Base-by-base conservation (phyloP, 2,329 filamentous ascomycete species). In the Lachnum nothofagi region DNA sequence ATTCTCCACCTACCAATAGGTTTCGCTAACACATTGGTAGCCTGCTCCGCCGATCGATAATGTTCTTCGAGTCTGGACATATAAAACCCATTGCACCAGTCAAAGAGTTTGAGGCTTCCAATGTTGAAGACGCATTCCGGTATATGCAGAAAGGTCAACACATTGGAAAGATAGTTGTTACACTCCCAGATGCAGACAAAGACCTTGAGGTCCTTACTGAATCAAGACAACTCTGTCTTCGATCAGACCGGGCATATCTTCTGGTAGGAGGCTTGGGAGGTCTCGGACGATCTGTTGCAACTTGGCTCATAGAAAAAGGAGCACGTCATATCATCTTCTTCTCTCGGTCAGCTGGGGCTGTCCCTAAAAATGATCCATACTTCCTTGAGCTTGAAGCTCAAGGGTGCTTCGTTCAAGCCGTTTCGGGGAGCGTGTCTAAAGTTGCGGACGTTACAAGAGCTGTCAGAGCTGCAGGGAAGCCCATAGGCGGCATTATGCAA, bases 261-360 rank as follows among this genome's bases (percentile, higher is more conserved):
- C 45, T 72, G 0, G 55, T 63, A 2, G 70, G 70, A n/a, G 70
- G 69, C 2, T 57, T 70, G 17, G 70, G 70, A 17, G 69, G 68
- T 6, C 44, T 72, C 0, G 69, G 69, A 4, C 60, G 62, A 20
- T 42, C 55, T 1, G 51, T 72, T 0, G 60, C 67, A 2, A 56
- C 46, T 1, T 70, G 66, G 64, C 60, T 72, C 54, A 62, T 63
- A 5, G 54, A 63, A 19, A 56, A 58, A 4, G 68, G 68, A 1
- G 69, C 68, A 4, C 57, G 60, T 0, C 53, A 68, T 40, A 33
- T 72, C 1, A 58, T 68, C 2, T 64, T 67, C 24, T 52, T 71
- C 1, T 70, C 67, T 4, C 57, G 68, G 8, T 34, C 31, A 34
- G 31, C 31, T 5, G 31, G 31, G 5, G 24, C 31, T 6, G 20